Percentiles rank a stretch among this genome's conserved stretches.
These are phyloP conservation scores for Suillus decipiens DNA, from an alignment of 768 basidiomycete species.

Conservation along the genomic window DNA sequence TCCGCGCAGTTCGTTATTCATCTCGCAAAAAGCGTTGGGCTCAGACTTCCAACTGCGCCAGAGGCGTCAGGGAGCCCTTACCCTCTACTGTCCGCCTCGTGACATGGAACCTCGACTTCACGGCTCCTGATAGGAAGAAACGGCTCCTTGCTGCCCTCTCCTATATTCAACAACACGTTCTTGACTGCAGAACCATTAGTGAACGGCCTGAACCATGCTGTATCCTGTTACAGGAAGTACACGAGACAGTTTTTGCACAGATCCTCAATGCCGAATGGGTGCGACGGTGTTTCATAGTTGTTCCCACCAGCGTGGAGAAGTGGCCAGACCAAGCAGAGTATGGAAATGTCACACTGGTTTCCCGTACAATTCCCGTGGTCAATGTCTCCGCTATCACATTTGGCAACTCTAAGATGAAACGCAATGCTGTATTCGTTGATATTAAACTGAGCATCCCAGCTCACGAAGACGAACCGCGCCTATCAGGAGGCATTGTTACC, in stretches of 20 bases:
- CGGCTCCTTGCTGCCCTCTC: slow-evolving; percentile 52
- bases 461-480: slow-evolving; percentile 30
- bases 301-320: slow-evolving; percentile 52
- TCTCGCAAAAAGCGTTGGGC: slow-evolving; percentile 34
- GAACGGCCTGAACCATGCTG: slow-evolving; percentile 58
- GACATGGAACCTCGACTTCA: slow-evolving; percentile 74
- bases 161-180: slow-evolving; percentile 55
- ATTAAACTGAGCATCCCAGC: slow-evolving; percentile 45
- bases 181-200: slow-evolving; percentile 42
- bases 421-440: slow-evolving; percentile 61
- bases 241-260: slow-evolving; percentile 41
- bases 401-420: slow-evolving; percentile 47
- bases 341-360: slow-evolving; percentile 73
- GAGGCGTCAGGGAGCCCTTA: slow-evolving; percentile 34
- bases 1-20: slow-evolving; percentile 35
- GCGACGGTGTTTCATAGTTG: slow-evolving; percentile 55
- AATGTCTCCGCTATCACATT: slow-evolving; percentile 54
- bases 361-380: slow-evolving; percentile 53
- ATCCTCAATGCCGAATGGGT: slow-evolving; percentile 66
- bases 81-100: slow-evolving; percentile 55
- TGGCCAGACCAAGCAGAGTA: slow-evolving; percentile 56
- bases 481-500: slow-evolving; percentile 42
- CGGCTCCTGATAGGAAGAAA: slow-evolving; percentile 34
- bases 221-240: slow-evolving; percentile 73
- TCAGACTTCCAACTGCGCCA: slow-evolving; percentile 37